Evolutionary conservation across 2,329 filamentous ascomycete genomes (phyloP), one percentile per base, ranked within the genome.

Genomic region (Stagonosporopsis vannaccii): DNA sequence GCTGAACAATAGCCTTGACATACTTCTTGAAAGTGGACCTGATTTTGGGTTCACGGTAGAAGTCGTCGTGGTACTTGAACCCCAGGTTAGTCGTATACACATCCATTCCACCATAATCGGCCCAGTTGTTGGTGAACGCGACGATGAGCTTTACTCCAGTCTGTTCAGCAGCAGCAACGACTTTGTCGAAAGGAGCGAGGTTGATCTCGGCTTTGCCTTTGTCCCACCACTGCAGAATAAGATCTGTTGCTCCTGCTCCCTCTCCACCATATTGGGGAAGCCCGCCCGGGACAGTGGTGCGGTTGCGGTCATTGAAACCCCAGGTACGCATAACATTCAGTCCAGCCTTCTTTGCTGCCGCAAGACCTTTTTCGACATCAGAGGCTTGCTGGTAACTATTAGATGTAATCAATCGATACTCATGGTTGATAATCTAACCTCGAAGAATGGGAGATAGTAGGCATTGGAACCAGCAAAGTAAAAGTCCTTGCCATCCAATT

Each of bases 41-140:
- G 70, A 85, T 84, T 23, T 71, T 71, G 12, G 81, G 81, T 0
- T 81, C 62, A 13, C 74, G 76, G 59, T 84, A 70, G 51, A 70
- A 69, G 45, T 83, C 81, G 53, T 83, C 81, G 55, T 84, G 82
- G 41, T 82, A 84, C 22, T 73, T 71, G 1, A 80, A 80, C 0
- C 82, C 82, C 0, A 83, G 77, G 54, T 85, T 84, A n/a, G 81
- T 76, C 0, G 83, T 85, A 58, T 85, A 86, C 0, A 85, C 80
- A 30, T 85, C 83, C 81, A 85, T 84, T n/a, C 84, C 83, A 17
- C 83, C 83, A 47, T 85, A 85, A 51, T 85, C 82, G 6, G 82
- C 82, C 84, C 84, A 86, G 48, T 85, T 84, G 72, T 85, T 86
- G 0, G 82, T 85, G 54, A 86, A 65, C 0, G 82, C 77, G 12